Evolutionary conservation across 2,329 filamentous ascomycete genomes (phyloP).

Genomic region (Polytolypa hystricis): DNA sequence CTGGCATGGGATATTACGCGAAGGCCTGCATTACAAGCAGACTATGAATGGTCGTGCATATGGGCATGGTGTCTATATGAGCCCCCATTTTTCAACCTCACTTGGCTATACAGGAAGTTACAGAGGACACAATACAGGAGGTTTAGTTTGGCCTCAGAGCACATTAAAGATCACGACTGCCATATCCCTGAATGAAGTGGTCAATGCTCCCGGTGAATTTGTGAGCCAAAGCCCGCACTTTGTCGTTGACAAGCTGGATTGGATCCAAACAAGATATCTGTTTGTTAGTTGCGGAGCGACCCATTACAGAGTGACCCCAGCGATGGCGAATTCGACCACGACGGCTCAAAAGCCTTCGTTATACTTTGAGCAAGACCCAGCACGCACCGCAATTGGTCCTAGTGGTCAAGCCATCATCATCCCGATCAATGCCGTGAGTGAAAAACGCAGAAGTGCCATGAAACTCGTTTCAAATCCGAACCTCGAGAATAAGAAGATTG

Average conservation of each 20-base stretch:
- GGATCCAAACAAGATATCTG: conserved; percentile 83
- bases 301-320: background rate
- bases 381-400: conserved; percentile 31
- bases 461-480: conserved; percentile 15
- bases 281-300: conserved; percentile 42
- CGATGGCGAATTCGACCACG: background rate
- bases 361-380: conserved; percentile 29
- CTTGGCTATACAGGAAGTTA: conserved; percentile 34
- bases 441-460: conserved; percentile 27
- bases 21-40: conserved; percentile 63
- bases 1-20: conserved; percentile 83
- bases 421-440: conserved; percentile 41
- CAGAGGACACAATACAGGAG: background rate
- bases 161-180: conserved; percentile 47
- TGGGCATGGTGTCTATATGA: conserved; percentile 77
- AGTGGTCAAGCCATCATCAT: conserved; percentile 33
- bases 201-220: conserved; percentile 60
- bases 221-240: conserved; percentile 46
- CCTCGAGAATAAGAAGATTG: background rate
- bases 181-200: conserved; percentile 72
- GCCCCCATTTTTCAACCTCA: conserved; percentile 48
- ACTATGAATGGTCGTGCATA: conserved; percentile 54
- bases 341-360: conserved; percentile 5
- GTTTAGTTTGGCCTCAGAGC: conserved; percentile 69
- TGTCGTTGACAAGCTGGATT: conserved; percentile 65